A percentile compares a stretch with the other conserved stretches of the same genome.
phyloP scores from a whole-genome alignment of 2,329 filamentous ascomycete genomes.

The Coleophoma cylindrospora region DNA sequence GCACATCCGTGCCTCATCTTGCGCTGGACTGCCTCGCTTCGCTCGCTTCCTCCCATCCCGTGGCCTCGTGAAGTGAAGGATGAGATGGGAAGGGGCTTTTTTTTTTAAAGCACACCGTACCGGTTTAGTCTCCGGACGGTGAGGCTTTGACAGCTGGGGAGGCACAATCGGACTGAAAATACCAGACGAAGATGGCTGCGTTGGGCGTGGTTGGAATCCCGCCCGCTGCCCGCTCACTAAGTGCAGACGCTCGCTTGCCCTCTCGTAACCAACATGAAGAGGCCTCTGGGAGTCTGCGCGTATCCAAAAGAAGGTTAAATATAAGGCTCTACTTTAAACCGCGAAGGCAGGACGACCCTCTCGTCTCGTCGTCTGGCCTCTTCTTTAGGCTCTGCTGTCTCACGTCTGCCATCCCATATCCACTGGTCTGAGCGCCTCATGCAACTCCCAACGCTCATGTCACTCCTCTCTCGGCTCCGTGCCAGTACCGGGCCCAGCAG shows the following conservation, averaged over 20 bases:
- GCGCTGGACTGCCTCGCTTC: slow-evolving; percentile 6
- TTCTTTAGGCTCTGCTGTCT: too few species aligned
- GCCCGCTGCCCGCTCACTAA: too few species aligned
- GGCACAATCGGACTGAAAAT: neutral
- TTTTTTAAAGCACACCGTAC: neutral
- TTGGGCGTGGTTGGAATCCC: too few species aligned
- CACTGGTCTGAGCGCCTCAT: too few species aligned
- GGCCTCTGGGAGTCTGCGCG: too few species aligned
- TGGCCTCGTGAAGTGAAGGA: too few species aligned
- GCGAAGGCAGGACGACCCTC: too few species aligned
- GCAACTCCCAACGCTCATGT: too few species aligned
- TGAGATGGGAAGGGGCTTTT: too few species aligned
- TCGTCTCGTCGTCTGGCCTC: neutral
- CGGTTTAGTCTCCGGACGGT: slow-evolving; percentile 3
- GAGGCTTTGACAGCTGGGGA: too few species aligned
- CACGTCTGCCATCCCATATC: slow-evolving; percentile 10
- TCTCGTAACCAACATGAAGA: too few species aligned
- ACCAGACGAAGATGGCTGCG: neutral
- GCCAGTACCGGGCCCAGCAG: neutral
- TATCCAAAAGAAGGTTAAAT: neutral
- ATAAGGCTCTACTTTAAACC: neutral
- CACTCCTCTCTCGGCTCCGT: neutral
- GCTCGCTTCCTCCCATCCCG: slow-evolving; percentile 3
- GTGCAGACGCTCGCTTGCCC: too few species aligned
- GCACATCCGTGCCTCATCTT: slow-evolving; percentile 18